Evolutionary conservation across 345 rosid species (phyloP).

Genomic region (Heritiera littoralis): DNA sequence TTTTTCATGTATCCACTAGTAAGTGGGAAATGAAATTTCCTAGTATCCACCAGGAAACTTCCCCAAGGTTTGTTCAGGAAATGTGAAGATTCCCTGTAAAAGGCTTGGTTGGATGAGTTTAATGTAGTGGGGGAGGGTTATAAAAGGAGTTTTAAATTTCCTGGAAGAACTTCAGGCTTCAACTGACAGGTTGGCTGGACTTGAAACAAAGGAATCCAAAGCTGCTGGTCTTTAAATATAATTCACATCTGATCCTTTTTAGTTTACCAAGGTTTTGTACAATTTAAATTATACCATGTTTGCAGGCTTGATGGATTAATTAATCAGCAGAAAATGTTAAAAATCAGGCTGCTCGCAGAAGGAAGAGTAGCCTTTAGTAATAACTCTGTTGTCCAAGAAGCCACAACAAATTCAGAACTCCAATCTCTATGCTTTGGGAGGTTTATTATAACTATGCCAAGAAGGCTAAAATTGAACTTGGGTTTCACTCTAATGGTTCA

Average conservation of each 20-base stretch:
- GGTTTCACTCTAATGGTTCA: too few relatives aligned
- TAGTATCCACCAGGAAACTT: neutral
- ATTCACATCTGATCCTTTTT: neutral
- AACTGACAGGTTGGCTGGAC: neutral
- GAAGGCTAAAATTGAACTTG: too few relatives aligned
- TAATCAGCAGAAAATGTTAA: neutral
- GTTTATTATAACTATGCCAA: too few relatives aligned
- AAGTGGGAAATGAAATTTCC: constrained; percentile 10
- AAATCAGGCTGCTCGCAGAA: too few relatives aligned
- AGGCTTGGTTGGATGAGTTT: neutral
- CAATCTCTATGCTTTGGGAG: too few relatives aligned
- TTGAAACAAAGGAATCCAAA: neutral
- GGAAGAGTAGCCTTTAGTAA: too few relatives aligned
- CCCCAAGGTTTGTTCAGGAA: neutral
- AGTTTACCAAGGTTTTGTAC: neutral
- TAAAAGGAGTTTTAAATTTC: neutral
- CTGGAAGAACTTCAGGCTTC: neutral
- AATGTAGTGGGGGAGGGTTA: neutral
- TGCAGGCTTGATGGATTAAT: neutral
- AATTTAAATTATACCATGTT: neutral
- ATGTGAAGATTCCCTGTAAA: neutral
- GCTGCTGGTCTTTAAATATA: neutral
- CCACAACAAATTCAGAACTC: too few relatives aligned
- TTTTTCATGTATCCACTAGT: neutral
- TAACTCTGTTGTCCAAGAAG: too few relatives aligned